phyloP scores from a whole-genome alignment of 345 rosid species.

The Limnanthes douglasii region DNA sequence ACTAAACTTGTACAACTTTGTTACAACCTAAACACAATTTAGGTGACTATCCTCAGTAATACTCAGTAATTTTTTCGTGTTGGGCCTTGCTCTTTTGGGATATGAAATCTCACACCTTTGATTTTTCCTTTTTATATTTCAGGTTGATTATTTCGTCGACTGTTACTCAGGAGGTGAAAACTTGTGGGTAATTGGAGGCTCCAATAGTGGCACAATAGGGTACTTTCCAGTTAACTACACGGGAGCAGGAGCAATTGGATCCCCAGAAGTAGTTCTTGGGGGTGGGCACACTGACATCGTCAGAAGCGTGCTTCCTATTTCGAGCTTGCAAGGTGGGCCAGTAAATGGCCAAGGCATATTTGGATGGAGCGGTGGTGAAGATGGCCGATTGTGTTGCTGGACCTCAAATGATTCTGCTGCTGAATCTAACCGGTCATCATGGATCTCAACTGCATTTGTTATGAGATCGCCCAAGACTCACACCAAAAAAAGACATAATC shows the following conservation, averaged over 20 bases:
- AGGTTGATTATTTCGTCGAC: constrained; percentile 93
- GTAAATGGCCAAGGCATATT: constrained; percentile 37
- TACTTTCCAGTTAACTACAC: constrained; percentile 59
- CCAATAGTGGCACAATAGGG: constrained; percentile 56
- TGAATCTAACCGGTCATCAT: constrained; percentile 37
- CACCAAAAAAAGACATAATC: constrained; percentile 40
- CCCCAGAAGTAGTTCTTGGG: constrained; percentile 58
- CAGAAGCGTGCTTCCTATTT: constrained; percentile 57
- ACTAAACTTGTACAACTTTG: too few species aligned
- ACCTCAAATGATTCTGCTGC: constrained; percentile 35
- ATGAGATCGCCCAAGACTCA: constrained; percentile 21
- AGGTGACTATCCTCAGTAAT: too few species aligned
- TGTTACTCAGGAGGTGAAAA: constrained; percentile 58
- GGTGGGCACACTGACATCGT: constrained; percentile 76
- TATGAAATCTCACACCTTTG: background rate
- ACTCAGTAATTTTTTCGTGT: background rate
- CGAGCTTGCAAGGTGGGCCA: constrained; percentile 18
- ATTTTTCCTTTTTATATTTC: constrained; percentile 15
- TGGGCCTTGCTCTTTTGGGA: background rate
- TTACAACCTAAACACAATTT: too few species aligned
- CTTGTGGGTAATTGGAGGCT: constrained; percentile 89
- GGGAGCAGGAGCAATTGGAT: constrained; percentile 27
- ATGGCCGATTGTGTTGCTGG: constrained; percentile 93
- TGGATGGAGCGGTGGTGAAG: constrained; percentile 95
- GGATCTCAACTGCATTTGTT: constrained; percentile 57